phyloP scores from a whole-genome alignment of 495 filamentous ascomycete genomes.

The Penicillium bialowiezense region DNA sequence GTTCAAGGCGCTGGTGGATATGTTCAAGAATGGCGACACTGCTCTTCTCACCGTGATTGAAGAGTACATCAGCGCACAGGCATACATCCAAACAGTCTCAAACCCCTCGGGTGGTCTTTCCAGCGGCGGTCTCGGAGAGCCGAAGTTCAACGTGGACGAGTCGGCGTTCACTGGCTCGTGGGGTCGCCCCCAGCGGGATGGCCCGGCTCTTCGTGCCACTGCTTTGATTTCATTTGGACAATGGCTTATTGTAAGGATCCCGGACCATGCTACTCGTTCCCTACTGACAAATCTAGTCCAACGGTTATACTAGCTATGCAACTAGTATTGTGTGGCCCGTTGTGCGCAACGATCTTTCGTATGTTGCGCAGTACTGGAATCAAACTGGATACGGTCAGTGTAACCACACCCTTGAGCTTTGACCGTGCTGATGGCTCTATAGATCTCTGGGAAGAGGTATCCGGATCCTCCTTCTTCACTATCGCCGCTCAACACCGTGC shows the following conservation, averaged over 20 bases:
- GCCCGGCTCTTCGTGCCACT: conserved; percentile 66
- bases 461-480: conserved; percentile 61
- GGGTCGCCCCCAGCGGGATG: conserved; percentile 72
- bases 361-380: conserved; percentile 71
- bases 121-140: conserved; percentile 44
- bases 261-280: conserved; percentile 5
- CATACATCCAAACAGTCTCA: conserved; percentile 57
- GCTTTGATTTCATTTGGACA: conserved; percentile 48
- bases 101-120: conserved; percentile 58
- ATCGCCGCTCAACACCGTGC: conserved; percentile 46
- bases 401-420: not conserved
- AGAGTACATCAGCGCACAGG: conserved; percentile 54
- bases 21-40: conserved; percentile 54
- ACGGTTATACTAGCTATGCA: conserved; percentile 28
- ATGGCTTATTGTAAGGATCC: conserved; percentile 30
- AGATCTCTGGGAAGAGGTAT: conserved; percentile 73
- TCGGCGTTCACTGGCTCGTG: conserved; percentile 61
- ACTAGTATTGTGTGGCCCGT: conserved; percentile 55
- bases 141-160: conserved; percentile 54
- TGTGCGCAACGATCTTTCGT: conserved; percentile 64
- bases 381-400: conserved; percentile 53
- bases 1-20: conserved; percentile 58
- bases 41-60: conserved; percentile 53
- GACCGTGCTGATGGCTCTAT: not conserved
- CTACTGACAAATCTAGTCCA: conserved; percentile 11